phyloP scores from a whole-genome alignment of 768 basidiomycete species.

The Exidia glandulosa region DNA sequence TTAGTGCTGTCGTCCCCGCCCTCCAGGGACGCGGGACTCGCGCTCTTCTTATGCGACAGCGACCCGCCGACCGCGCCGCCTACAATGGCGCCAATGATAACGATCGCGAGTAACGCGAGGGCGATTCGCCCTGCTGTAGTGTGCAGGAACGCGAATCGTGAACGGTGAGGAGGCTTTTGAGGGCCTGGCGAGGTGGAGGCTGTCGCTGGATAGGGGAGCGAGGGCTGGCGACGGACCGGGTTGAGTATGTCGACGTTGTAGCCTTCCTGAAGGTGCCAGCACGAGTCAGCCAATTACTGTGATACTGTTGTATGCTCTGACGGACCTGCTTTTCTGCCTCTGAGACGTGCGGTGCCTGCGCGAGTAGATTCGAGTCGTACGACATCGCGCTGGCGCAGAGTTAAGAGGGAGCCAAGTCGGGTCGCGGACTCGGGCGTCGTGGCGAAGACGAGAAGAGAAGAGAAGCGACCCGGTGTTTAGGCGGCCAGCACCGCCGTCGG shows the following conservation, averaged over 20 bases:
- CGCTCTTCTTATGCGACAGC: constrained; percentile 15
- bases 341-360: background rate
- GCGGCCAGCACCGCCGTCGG: too few species aligned
- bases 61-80: constrained; percentile 52
- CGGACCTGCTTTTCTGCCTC: background rate
- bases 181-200: background rate
- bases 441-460: too few species aligned
- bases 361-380: background rate
- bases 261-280: constrained; percentile 30
- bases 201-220: too few species aligned
- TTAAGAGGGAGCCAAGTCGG: too few species aligned
- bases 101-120: constrained; percentile 25
- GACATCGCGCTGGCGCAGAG: too few species aligned
- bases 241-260: constrained; percentile 38
- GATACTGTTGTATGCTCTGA: background rate
- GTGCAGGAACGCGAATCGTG: constrained; percentile 34
- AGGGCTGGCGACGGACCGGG: constrained; percentile 11
- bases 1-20: background rate
- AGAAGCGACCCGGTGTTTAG: background rate
- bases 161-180: constrained; percentile 8
- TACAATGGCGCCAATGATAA: constrained; percentile 40
- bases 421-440: too few species aligned
- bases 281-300: background rate
- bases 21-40: background rate
- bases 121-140: constrained; percentile 33